These are phyloP conservation scores for Punctularia strigosozonata DNA, from an alignment of 768 basidiomycete genomes.

Conservation along the genomic window DNA sequence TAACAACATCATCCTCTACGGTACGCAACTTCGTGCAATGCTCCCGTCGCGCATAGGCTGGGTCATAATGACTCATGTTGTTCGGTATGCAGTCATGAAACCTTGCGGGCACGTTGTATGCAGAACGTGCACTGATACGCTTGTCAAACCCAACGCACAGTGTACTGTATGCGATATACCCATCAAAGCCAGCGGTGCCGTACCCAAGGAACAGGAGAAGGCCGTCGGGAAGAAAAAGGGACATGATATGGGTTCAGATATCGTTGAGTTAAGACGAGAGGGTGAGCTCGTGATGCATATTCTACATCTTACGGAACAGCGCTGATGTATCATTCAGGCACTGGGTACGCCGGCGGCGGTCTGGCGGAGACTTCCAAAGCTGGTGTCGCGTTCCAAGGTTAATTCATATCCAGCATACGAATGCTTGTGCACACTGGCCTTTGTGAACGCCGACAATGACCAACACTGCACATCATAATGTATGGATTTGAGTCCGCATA, in stretches of 20 bases:
- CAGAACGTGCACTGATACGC: conserved; percentile 81
- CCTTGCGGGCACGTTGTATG: conserved; percentile 89
- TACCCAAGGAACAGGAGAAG: too few relatives aligned
- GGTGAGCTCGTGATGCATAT: conserved; percentile 31
- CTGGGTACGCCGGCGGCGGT: conserved; percentile 92
- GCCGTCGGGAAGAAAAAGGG: conserved; percentile 43
- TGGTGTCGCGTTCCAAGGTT: conserved; percentile 84
- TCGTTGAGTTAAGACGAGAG: conserved; percentile 81
- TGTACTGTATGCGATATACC: conserved; percentile 91
- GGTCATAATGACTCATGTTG: neutral
- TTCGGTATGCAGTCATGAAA: conserved; percentile 47
- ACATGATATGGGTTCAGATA: too few relatives aligned
- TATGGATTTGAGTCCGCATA: too few relatives aligned
- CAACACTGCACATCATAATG: too few relatives aligned
- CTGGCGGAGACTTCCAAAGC: conserved; percentile 75
- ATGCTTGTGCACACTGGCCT: too few relatives aligned
- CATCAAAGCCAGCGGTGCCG: too few relatives aligned
- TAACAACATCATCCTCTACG: conserved; percentile 58
- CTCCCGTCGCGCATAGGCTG: neutral
- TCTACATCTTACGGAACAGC: neutral
- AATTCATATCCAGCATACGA: too few relatives aligned
- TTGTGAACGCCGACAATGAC: too few relatives aligned
- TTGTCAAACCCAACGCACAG: conserved; percentile 66
- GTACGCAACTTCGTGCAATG: conserved; percentile 29
- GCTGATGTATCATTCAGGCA: conserved; percentile 36